Evolutionary conservation across 2,329 filamentous ascomycete genomes (phyloP).

Genomic region (Calonectria crousiana): DNA sequence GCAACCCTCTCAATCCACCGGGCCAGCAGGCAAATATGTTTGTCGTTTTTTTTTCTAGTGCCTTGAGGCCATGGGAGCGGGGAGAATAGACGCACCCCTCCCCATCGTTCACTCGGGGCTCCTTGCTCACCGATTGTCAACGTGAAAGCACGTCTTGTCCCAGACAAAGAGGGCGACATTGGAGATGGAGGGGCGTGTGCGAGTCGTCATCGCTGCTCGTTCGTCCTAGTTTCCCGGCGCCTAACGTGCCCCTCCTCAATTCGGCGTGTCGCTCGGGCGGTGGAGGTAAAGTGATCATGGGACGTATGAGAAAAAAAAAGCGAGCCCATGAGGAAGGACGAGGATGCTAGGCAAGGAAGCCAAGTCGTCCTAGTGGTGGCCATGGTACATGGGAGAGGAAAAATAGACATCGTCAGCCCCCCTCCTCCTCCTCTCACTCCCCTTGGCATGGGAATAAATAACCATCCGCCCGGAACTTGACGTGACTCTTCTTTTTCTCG

Average conservation of each 20-base stretch:
- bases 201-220: slow-evolving; percentile 1
- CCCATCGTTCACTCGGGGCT: not conserved
- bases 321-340: slow-evolving; percentile 7
- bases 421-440: not conserved
- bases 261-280: slow-evolving; percentile 21
- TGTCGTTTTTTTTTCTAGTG: not conserved
- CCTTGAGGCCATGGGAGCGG: not conserved
- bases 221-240: slow-evolving; percentile 14
- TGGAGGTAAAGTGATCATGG: slow-evolving; percentile 28
- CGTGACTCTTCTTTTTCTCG: slow-evolving; percentile 9
- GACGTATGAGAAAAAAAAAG: slow-evolving; percentile 20
- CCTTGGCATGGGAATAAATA: slow-evolving; percentile 25
- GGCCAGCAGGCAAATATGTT: not conserved
- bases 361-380: slow-evolving; percentile 5
- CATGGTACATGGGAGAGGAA: slow-evolving; percentile 1
- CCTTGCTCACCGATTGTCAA: slow-evolving; percentile 12
- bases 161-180: not conserved
- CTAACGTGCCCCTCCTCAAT: slow-evolving; percentile 2
- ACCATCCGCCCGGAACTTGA: slow-evolving; percentile 6
- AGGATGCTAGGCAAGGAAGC: slow-evolving; percentile 11
- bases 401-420: slow-evolving; percentile 20
- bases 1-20: not conserved
- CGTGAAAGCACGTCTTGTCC: not conserved
- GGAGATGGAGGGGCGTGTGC: slow-evolving; percentile 6
- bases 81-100: not conserved